phyloP scores from a whole-genome alignment of 1,139 yeast species.

The Hansenula anomala region DNA sequence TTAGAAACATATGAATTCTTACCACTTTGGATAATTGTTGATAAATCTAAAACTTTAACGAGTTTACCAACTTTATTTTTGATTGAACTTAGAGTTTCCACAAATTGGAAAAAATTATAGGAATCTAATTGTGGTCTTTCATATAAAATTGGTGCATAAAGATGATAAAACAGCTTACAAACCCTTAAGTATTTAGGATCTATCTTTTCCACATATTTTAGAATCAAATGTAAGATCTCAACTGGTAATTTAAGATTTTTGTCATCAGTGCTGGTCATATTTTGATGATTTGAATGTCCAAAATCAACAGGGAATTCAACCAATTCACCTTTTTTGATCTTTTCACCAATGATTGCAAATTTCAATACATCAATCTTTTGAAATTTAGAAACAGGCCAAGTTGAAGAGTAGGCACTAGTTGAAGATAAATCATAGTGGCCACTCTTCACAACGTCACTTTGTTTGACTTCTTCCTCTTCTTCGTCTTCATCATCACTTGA shows the following conservation, averaged over 20 bases:
- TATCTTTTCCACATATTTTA: conserved; percentile 36
- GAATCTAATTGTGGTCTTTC: conserved; percentile 57
- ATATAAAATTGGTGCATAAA: conserved; percentile 62
- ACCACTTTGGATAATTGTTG: conserved; percentile 85
- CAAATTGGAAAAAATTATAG: conserved; percentile 66
- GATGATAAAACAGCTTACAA: conserved; percentile 53
- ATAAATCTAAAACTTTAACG: conserved; percentile 59
- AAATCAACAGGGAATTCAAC: conserved; percentile 5
- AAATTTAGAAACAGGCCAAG: conserved; percentile 42
- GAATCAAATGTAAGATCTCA: conserved; percentile 54
- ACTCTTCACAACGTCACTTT: conserved; percentile 13
- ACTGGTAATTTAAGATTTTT: conserved; percentile 23
- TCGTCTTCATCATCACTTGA: conserved; percentile 30
- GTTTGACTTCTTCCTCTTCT: conserved; percentile 24
- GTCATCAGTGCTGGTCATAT: too few relatives aligned
- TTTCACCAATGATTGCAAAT: conserved; percentile 8
- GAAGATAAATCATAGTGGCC: too few relatives aligned
- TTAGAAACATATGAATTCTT: conserved; percentile 88
- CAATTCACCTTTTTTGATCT: conserved; percentile 10
- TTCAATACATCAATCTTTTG: conserved; percentile 18
- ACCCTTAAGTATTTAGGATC: conserved; percentile 54
- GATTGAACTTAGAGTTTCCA: conserved; percentile 53
- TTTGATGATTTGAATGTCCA: conserved; percentile 3
- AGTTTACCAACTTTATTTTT: conserved; percentile 29
- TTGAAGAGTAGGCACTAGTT: conserved; percentile 17